Percentiles rank a stretch among this genome's conserved stretches.
phyloP scores from a whole-genome alignment of 257 asterid species.

The Solanum paucissectum region DNA sequence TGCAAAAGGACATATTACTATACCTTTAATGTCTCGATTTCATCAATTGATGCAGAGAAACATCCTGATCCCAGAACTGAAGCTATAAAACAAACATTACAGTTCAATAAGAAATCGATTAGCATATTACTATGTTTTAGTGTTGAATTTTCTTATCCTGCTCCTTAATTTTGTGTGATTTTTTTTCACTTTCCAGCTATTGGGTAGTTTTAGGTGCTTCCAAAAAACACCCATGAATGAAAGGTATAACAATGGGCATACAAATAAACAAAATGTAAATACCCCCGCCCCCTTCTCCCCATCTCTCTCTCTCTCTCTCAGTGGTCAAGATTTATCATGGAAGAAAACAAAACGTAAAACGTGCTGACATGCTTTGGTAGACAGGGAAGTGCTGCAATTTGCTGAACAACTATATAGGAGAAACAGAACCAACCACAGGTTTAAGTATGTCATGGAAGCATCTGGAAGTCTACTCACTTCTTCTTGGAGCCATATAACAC shows the following conservation, averaged over 20 bases:
- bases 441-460: neutral
- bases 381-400: neutral
- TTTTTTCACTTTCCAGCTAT: neutral
- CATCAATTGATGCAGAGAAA: slow-evolving; percentile 30
- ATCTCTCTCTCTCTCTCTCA: neutral
- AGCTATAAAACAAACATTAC: slow-evolving; percentile 21
- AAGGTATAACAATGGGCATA: neutral
- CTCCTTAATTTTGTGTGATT: neutral
- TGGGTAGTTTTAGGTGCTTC: neutral
- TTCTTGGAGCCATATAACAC: neutral
- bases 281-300: neutral
- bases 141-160: neutral
- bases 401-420: neutral
- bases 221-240: neutral
- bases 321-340: neutral
- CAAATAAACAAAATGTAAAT: neutral
- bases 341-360: neutral
- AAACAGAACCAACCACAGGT: neutral
- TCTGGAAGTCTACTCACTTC: neutral
- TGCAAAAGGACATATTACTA: slow-evolving; percentile 1
- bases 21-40: slow-evolving; percentile 47
- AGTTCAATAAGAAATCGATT: neutral
- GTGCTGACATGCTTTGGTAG: neutral
- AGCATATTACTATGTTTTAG: neutral
- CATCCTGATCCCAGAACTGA: slow-evolving; percentile 45